phyloP scores from a whole-genome alignment of 805 yeast genomes.

The Dipodascopsis uninucleata region DNA sequence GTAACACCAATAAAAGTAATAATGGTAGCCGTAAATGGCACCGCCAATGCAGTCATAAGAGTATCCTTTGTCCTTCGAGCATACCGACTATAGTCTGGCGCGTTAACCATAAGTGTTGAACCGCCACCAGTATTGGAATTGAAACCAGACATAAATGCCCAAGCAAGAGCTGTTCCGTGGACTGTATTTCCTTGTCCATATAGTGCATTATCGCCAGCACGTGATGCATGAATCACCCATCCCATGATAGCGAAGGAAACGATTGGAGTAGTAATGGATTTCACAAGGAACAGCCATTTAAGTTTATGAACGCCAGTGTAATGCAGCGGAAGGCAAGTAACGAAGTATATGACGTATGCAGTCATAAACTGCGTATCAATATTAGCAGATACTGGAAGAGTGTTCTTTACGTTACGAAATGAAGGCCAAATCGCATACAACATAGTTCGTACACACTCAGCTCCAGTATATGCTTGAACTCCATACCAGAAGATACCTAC shows the following conservation, averaged over 20 bases:
- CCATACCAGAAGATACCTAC: conserved; percentile 48
- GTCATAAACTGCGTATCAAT: conserved; percentile 29
- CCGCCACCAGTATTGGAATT: conserved; percentile 48
- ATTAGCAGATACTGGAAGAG: conserved; percentile 39
- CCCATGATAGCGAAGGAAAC: conserved; percentile 11
- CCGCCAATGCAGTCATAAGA: conserved; percentile 8
- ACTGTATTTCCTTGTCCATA: conserved; percentile 7
- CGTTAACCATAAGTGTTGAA: conserved; percentile 45
- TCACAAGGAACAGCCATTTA: conserved; percentile 4
- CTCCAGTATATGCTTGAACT: conserved; percentile 49
- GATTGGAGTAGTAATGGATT: conserved; percentile 9
- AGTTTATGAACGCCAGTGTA: conserved; percentile 7
- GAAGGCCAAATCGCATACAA: conserved; percentile 40
- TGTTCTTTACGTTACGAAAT: conserved; percentile 40
- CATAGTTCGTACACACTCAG: conserved; percentile 39
- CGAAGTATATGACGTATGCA: conserved; percentile 6
- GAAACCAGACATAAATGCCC: conserved; percentile 34
- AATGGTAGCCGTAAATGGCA: conserved; percentile 14
- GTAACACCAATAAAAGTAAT: conserved; percentile 21
- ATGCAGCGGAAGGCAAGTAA: conserved; percentile 7
- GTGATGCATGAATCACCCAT: conserved; percentile 34
- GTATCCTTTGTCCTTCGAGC: conserved; percentile 33
- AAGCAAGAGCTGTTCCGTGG: conserved; percentile 48
- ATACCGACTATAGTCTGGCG: conserved; percentile 49
- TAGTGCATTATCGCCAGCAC: conserved; percentile 72